phyloP scores from a whole-genome alignment of 2,329 filamentous ascomycete species.

The Colletotrichum euphorbiae region DNA sequence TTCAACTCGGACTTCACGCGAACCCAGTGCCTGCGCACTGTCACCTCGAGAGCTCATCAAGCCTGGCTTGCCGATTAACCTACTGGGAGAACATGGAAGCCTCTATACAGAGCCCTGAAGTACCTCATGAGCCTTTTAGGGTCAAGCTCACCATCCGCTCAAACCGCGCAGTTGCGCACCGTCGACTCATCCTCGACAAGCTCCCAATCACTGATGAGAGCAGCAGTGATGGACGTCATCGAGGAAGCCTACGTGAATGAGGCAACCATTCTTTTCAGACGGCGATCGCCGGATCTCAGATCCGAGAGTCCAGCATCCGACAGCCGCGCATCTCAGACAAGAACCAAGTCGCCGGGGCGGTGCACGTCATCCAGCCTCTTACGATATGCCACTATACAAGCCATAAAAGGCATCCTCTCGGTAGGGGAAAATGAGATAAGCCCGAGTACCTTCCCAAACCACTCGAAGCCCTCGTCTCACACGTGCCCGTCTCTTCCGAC shows the following conservation, averaged over 20 bases:
- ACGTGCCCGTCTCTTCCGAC: neutral
- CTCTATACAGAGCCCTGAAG: too few relatives aligned
- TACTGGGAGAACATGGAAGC: too few relatives aligned
- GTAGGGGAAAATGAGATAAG: neutral
- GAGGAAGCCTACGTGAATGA: neutral
- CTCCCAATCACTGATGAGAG: too few relatives aligned
- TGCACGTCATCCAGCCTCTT: neutral
- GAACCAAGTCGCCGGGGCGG: neutral
- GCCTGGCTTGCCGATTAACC: too few relatives aligned
- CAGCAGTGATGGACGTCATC: neutral
- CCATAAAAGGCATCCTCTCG: neutral
- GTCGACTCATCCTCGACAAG: too few relatives aligned
- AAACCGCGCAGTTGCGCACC: too few relatives aligned
- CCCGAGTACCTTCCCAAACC: neutral
- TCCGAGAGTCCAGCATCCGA: neutral
- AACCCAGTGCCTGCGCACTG: too few relatives aligned
- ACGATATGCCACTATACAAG: neutral
- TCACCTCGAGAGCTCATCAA: too few relatives aligned
- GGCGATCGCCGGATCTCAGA: neutral
- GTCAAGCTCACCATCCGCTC: too few relatives aligned
- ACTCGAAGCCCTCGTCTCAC: neutral
- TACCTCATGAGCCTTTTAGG: too few relatives aligned
- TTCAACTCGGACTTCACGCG: too few relatives aligned
- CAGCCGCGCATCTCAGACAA: neutral
- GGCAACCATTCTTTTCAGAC: neutral